Base-by-base conservation (phyloP, 352 stramenopile species). In the Aphanomyces euteiches region DNA sequence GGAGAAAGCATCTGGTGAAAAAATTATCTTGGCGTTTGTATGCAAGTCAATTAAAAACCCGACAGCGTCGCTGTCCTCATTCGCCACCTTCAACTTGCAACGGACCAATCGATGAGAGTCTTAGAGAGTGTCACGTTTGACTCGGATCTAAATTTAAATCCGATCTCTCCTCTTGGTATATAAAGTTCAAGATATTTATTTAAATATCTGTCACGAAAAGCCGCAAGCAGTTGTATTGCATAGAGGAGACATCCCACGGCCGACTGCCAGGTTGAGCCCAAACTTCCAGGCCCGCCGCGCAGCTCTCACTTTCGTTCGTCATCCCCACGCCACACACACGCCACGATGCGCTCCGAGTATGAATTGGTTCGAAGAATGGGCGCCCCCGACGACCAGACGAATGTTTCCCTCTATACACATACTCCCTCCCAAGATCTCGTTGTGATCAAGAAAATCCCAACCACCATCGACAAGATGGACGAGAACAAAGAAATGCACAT, bases 401-500 rank as follows among this genome's bases (percentile, higher is more conserved):
- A 39, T 45, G 28, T 67, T 19, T 40, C 21, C 7, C 39, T 67
- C 5, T 67, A 67, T 45, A n/a, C 15, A 21, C 59, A 67, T 34
- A 28, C 56, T 41, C 12, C 59, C 41, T 56, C 39, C 7, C 15
- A 37, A 21, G 59, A 67, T 12, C 19, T 67, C 59, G 59, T 67
- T 5, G 40, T 67, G 19, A 41, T 67, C 59, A 67, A 67, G 41
- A 56, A 12, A 10, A 56, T 67, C 43, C 59, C 39, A 15, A 50
- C 38, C 10, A 7, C 0, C 59, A 40, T 39, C 6, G 8, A 10
- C 13, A n/a, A 5, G 8, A 17, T 67, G 17, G 59, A 67, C 40
- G 43, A 38, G 19, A 57, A 56, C 59, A 56, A 56, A 21, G 59
- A 67, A 50, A 48, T 67, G 39, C 13, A 48, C 4, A 67, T 67